A percentile compares a stretch with the other conserved stretches of the same genome.
Conservation (phyloP, 148 eudicot genomes). For the Rhododendron henanense region DNA sequence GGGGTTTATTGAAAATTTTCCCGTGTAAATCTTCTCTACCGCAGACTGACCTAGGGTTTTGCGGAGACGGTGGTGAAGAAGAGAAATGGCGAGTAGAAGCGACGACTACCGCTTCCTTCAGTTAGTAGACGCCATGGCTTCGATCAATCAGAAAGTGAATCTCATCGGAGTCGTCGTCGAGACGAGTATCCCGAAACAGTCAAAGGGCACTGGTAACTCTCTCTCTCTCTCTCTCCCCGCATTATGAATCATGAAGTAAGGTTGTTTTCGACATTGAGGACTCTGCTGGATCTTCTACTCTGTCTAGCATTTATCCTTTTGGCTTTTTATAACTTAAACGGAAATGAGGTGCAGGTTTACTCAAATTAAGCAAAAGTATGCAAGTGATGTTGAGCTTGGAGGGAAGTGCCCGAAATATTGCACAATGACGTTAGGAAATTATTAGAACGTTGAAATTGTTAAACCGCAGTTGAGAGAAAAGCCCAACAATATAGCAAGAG, state of each 20-base stretch:
- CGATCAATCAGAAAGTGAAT: constrained; percentile 61
- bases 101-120: constrained; percentile 49
- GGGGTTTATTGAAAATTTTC: too few species aligned
- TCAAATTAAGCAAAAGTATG: not conserved
- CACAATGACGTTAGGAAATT: not conserved
- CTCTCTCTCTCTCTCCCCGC: not conserved
- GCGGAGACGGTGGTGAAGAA: not conserved
- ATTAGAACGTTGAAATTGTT: not conserved
- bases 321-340: not conserved
- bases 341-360: not conserved
- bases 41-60: not conserved
- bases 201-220: constrained; percentile 69
- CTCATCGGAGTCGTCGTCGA: constrained; percentile 60
- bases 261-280: not conserved
- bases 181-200: constrained; percentile 46
- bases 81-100: constrained; percentile 21
- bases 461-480: not conserved
- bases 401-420: not conserved
- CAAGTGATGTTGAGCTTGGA: not conserved
- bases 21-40: too few species aligned
- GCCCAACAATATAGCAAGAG: not conserved
- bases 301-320: not conserved
- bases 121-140: constrained; percentile 47
- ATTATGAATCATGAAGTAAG: not conserved
- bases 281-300: not conserved